Percentiles rank a stretch among this genome's conserved stretches.
These are phyloP conservation scores for Dillenia suffruticosa DNA, from an alignment of 164 flowering plant genomes.

Conservation along the genomic window DNA sequence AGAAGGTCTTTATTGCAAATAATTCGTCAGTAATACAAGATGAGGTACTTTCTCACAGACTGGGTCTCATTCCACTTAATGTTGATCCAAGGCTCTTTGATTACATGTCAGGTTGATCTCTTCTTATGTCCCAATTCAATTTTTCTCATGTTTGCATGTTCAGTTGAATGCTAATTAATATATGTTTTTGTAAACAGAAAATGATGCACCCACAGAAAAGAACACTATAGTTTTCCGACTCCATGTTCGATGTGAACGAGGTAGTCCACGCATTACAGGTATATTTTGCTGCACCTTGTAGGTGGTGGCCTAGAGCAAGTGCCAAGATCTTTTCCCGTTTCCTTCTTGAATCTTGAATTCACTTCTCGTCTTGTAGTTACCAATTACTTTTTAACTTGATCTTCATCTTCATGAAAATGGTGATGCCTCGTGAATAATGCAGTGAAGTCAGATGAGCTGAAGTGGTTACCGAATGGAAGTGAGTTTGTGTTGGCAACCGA, in stretches of 20 bases:
- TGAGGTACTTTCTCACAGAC: conserved; percentile 89
- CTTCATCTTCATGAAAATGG: background rate
- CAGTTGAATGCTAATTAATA: background rate
- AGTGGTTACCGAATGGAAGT: conserved; percentile 88
- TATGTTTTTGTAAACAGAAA: conserved; percentile 35
- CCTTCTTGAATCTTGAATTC: no score
- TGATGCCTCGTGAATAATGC: conserved; percentile 23
- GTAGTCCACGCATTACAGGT: conserved; percentile 58
- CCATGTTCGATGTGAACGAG: conserved; percentile 53
- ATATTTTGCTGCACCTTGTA: conserved; percentile 13
- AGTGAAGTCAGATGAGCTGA: conserved; percentile 68
- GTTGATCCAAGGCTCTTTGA: conserved; percentile 87
- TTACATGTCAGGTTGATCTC: conserved; percentile 62
- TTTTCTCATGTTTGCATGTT: background rate
- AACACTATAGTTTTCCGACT: conserved; percentile 91
- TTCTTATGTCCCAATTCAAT: conserved; percentile 1
- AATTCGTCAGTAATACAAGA: conserved; percentile 86
- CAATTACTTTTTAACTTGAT: background rate
- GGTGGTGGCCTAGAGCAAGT: background rate
- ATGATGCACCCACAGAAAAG: conserved; percentile 73
- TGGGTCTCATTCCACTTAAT: conserved; percentile 83
- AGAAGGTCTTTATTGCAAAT: conserved; percentile 82
- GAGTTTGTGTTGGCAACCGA: conserved; percentile 41
- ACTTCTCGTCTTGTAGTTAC: background rate
- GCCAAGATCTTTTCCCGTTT: no score